A percentile compares a stretch with the other conserved stretches of the same genome.
These are phyloP conservation scores for Citeromyces hawaiiensis DNA, from an alignment of 1,139 yeast genomes.

Conservation along the genomic window DNA sequence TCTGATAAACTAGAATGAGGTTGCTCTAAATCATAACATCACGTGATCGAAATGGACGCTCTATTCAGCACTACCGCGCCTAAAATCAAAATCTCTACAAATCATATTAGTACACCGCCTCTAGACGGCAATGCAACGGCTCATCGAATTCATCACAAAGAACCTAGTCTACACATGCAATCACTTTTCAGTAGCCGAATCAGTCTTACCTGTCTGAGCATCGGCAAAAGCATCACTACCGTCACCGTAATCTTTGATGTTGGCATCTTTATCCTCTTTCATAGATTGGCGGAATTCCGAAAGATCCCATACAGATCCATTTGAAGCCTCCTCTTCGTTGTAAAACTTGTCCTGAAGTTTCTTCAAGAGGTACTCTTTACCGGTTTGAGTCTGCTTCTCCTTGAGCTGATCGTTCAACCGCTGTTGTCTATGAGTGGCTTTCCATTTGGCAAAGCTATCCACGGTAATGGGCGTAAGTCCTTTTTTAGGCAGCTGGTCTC, in stretches of 20 bases:
- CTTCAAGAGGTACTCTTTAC: constrained; percentile 71
- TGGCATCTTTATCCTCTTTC: constrained; percentile 20
- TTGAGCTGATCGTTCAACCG: constrained; percentile 48
- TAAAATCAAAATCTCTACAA: neutral
- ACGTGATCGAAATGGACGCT: too few species aligned
- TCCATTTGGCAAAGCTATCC: constrained; percentile 81
- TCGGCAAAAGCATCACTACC: constrained; percentile 22
- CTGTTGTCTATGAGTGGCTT: constrained; percentile 48
- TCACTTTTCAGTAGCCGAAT: constrained; percentile 5
- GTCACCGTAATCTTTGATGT: constrained; percentile 47
- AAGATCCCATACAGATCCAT: constrained; percentile 63
- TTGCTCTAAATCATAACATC: too few species aligned
- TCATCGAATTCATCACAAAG: constrained; percentile 2
- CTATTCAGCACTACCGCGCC: too few species aligned
- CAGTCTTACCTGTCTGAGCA: constrained; percentile 13
- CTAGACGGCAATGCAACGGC: neutral
- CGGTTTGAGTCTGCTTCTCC: constrained; percentile 44
- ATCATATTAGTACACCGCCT: neutral
- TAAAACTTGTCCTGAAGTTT: constrained; percentile 52
- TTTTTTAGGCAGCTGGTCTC: constrained; percentile 67
- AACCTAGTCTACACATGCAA: neutral
- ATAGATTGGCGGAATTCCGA: constrained; percentile 44
- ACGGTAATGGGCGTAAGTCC: constrained; percentile 80
- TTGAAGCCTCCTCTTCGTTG: constrained; percentile 32
- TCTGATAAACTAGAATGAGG: too few species aligned